phyloP scores from a whole-genome alignment of 306 rosid genomes.

The Spatholobus suberectus region DNA sequence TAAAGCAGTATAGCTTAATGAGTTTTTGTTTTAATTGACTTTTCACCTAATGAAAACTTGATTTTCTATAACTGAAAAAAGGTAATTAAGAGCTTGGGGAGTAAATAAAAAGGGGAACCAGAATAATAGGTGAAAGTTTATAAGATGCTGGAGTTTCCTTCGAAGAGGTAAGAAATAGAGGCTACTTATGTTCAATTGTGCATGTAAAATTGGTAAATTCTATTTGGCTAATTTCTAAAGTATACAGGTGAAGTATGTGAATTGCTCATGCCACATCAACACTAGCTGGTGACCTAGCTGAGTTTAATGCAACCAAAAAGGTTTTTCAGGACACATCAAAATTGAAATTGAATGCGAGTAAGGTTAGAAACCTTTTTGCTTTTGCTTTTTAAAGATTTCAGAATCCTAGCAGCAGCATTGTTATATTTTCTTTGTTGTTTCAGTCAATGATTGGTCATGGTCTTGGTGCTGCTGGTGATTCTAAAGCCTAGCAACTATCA shows the following conservation, averaged over 20 bases:
- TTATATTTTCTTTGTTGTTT: background rate
- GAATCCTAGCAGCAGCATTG: background rate
- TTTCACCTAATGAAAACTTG: background rate
- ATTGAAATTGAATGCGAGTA: slow-evolving; percentile 74
- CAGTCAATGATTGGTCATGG: slow-evolving; percentile 86
- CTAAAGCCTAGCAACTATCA: slow-evolving; percentile 80
- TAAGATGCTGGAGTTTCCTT: slow-evolving; percentile 72
- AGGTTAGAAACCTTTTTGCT: slow-evolving; percentile 51
- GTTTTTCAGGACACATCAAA: slow-evolving; percentile 67
- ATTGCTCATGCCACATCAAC: slow-evolving; percentile 90
- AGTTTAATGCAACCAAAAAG: slow-evolving; percentile 70
- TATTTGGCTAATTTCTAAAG: slow-evolving; percentile 6
- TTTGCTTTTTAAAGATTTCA: background rate
- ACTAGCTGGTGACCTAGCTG: slow-evolving; percentile 76
- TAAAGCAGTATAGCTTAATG: background rate
- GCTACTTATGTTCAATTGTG: slow-evolving; percentile 19
- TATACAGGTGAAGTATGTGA: slow-evolving; percentile 74
- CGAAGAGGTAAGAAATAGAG: slow-evolving; percentile 62
- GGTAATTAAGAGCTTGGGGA: slow-evolving; percentile 80
- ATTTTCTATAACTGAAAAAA: slow-evolving; percentile 20
- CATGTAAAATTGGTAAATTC: background rate
- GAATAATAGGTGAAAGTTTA: slow-evolving; percentile 66
- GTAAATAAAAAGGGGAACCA: slow-evolving; percentile 68
- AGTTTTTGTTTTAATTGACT: background rate
- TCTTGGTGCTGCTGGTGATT: slow-evolving; percentile 83